Conservation (phyloP, 306 rosid species). For the Purshia tridentata region DNA sequence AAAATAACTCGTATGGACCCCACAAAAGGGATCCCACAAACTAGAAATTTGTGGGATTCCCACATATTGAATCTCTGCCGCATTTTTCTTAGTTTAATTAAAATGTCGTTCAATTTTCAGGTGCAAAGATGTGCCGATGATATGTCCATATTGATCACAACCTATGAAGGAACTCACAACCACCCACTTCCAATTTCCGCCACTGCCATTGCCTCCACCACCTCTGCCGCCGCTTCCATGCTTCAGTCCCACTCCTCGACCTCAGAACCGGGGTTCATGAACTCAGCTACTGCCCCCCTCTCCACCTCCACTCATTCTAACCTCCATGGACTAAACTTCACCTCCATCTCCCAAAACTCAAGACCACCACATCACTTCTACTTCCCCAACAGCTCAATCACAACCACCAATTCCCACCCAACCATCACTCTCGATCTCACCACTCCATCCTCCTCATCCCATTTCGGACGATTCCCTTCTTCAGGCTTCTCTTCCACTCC, state of each 20-base stretch:
- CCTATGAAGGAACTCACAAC: slow-evolving; percentile 73
- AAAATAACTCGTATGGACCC: no score
- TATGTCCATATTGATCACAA: slow-evolving; percentile 65
- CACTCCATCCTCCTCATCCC: slow-evolving; percentile 13
- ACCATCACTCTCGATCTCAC: slow-evolving; percentile 61
- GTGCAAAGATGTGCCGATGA: slow-evolving; percentile 74
- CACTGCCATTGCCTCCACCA: slow-evolving; percentile 66
- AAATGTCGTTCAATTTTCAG: slow-evolving; percentile 29
- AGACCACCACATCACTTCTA: slow-evolving; percentile 26
- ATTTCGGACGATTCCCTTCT: slow-evolving; percentile 26
- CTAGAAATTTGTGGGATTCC: no score
- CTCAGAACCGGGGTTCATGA: slow-evolving; percentile 31
- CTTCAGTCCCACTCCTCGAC: slow-evolving; percentile 46
- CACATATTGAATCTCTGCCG: no score
- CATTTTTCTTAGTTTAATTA: no score
- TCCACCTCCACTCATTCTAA: slow-evolving; percentile 15
- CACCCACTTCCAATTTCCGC: slow-evolving; percentile 70
- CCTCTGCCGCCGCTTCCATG: slow-evolving; percentile 68
- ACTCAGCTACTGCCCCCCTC: slow-evolving; percentile 28
- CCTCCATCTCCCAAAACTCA: slow-evolving; percentile 21
- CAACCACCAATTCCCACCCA: slow-evolving; percentile 54
- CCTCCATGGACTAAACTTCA: slow-evolving; percentile 29
- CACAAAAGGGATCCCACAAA: no score
- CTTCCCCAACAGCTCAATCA: slow-evolving; percentile 43
- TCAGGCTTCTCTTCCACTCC: slow-evolving; percentile 19